Base-by-base conservation (phyloP, 192 early-diverging fungal species). In the Cladochytrium replicatum region DNA sequence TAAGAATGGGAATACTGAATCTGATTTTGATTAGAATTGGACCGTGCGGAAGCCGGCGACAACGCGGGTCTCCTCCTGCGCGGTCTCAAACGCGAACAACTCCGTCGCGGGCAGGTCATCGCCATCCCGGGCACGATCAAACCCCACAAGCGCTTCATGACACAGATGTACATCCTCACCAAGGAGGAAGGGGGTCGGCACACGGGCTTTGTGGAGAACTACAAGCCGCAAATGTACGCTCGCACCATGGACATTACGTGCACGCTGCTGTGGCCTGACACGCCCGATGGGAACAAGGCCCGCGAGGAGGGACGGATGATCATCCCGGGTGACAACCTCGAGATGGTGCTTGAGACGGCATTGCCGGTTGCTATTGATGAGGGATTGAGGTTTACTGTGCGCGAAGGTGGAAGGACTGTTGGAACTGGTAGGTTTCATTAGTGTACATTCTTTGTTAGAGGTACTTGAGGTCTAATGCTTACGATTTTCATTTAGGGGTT, bases 171-270 rank as follows among this genome's bases (percentile, higher is more conserved):
- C 63, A 75, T 96, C 32, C 83, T 99, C 51, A 91, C 88, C 60
- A 92, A 92, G 78, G 95, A 95, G 29, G 93, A 99, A 71, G 93
- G 93, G 60, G 95, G 95, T 52, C 86, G 95, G 41, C 93, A 99
- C 69, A 95, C 95, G 55, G 86, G 86, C 30, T 99, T 99, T 63
- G 78, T 88, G 17, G 85, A 93, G 69, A 93, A 95, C 81, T 99
- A 99, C 82, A 75, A 86, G 43, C 95, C 93, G 17, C 89, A 94
- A 63, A 69, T 99, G 73, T 96, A 87, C 66, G 77, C 93, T 49
- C 86, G 91, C 41, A 95, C 95, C n/a, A 81, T 86, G 51, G 95
- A 99, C 67, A 85, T 96, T 57, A 88, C 93, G n/a, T 92, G 86
- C 32, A 78, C 77, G 13, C 74, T 98, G 28, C 42, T 42, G 26